Conservation (phyloP, 169 alveolate species). For the Eimeria falciformis region DNA sequence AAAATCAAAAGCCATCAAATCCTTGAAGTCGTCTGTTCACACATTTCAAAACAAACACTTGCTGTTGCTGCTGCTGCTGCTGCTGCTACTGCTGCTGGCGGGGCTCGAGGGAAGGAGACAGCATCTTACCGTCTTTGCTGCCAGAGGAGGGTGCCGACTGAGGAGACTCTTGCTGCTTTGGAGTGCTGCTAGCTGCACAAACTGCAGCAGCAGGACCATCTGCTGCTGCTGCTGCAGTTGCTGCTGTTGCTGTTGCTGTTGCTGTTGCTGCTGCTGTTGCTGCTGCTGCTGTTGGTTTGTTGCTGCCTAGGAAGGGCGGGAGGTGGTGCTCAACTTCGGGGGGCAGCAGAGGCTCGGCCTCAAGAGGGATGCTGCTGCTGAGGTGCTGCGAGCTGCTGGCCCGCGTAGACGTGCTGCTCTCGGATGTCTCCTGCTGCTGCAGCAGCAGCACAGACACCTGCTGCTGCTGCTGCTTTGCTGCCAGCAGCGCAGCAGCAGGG, state of each 20-base stretch:
- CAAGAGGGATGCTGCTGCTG: slow-evolving; percentile 6
- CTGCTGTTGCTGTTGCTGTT: neutral
- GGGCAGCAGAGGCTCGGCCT: slow-evolving; percentile 17
- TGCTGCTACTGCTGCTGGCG: neutral
- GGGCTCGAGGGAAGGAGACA: too few species aligned
- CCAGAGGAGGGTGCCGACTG: too few species aligned
- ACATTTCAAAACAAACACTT: neutral
- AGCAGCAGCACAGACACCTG: neutral
- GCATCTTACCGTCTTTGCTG: neutral
- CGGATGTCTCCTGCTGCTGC: slow-evolving; percentile 2
- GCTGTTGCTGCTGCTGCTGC: neutral
- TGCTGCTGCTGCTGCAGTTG: neutral
- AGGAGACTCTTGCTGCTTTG: neutral
- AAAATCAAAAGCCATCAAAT: slow-evolving; percentile 9
- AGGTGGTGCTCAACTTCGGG: neutral
- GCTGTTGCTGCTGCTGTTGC: slow-evolving; percentile 20
- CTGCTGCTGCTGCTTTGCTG: slow-evolving; percentile 34
- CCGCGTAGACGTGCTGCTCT: slow-evolving; percentile 1
- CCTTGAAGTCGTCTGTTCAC: neutral
- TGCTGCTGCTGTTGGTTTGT: neutral
- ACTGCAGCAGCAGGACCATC: slow-evolving; percentile 5
- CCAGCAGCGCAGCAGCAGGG: neutral
- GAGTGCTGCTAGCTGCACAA: neutral
- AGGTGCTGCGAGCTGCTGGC: slow-evolving; percentile 6
- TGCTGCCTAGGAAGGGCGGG: neutral